Evolutionary conservation across 352 stramenopile species (phyloP).

Genomic region (Globisporangium viniferum): DNA sequence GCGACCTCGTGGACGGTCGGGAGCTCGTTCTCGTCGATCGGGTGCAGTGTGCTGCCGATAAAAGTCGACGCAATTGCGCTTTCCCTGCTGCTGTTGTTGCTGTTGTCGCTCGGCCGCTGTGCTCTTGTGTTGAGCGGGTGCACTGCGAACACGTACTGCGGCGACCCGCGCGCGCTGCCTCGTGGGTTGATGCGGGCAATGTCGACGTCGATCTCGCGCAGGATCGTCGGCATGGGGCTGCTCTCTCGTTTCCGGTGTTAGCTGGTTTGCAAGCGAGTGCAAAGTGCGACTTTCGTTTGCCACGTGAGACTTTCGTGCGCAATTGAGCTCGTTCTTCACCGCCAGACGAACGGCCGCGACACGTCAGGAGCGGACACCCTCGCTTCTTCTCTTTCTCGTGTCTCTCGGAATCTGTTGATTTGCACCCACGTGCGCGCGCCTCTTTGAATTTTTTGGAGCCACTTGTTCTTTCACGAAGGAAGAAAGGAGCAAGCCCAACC

Average conservation of each 20-base stretch:
- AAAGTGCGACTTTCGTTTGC: background rate
- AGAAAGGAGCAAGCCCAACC: no score
- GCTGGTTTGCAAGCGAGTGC: background rate
- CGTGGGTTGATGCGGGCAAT: slow-evolving; percentile 30
- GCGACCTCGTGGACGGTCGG: slow-evolving; percentile 39
- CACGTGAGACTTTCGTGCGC: background rate
- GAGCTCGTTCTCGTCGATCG: slow-evolving; percentile 19
- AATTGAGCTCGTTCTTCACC: background rate
- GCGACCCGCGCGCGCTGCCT: slow-evolving; percentile 12
- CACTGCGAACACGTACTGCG: slow-evolving; percentile 54
- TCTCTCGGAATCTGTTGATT: background rate
- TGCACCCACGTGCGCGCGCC: background rate
- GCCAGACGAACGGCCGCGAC: background rate
- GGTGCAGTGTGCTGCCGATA: slow-evolving; percentile 15
- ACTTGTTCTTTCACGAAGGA: background rate
- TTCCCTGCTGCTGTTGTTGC: background rate
- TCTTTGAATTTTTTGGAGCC: background rate
- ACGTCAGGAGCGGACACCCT: background rate
- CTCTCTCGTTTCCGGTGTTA: background rate
- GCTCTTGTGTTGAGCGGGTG: slow-evolving; percentile 17
- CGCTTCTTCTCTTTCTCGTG: background rate
- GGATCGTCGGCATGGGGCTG: slow-evolving; percentile 30
- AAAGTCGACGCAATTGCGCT: slow-evolving; percentile 5
- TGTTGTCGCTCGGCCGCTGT: no score
- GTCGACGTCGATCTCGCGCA: slow-evolving; percentile 51